Base-by-base conservation (phyloP, 2,329 filamentous ascomycete species). In the Ophiostoma quercus region DNA sequence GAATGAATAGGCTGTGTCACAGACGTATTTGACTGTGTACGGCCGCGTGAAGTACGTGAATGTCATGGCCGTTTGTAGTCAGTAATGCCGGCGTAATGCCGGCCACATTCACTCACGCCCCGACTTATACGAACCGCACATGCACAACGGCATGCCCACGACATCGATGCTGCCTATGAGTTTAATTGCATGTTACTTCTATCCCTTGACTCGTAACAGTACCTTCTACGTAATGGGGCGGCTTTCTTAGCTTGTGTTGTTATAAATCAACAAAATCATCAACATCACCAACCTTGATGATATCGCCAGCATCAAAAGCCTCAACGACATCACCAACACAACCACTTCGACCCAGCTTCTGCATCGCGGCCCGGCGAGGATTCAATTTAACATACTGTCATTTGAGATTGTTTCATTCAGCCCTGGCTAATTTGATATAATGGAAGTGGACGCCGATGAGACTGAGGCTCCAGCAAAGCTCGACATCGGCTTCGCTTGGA, bases 401-500 rank as follows among this genome's bases (percentile, higher is more conserved):
- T n/a, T 34, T 34, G 34, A 34, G 8, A 34, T 8, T 47, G 6
- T n/a, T n/a, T 16, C 39, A 3, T 41, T 14, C 39, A 41, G 11
- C 39, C 12, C 1, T 47, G 16, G 1, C 43, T 19, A 22, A 14
- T 19, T 29, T 25, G 57, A 32, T 14, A 6, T 25, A 62, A 29
- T 16, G 14, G 57, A 29, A 6, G 57, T 62, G 57, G 57, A 6
- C 9, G 6, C 19, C 11, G 25, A 32, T 16, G 6, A 16, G 22
- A 6, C 62, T 4, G 32, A 19, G 14, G 11, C 25, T 12, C 29
- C 51, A 12, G 7, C 39, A 11, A 43, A 22, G n/a, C 62, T 32
- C 1, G 54, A 41, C n/a, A 54, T 67, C 3, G 37, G 37, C 0
- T 68, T 72, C 7, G 69, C 25, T 9, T 72, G 70, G 71, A 32